Conservation (phyloP, 495 filamentous ascomycete genomes). For the Physcia stellaris region DNA sequence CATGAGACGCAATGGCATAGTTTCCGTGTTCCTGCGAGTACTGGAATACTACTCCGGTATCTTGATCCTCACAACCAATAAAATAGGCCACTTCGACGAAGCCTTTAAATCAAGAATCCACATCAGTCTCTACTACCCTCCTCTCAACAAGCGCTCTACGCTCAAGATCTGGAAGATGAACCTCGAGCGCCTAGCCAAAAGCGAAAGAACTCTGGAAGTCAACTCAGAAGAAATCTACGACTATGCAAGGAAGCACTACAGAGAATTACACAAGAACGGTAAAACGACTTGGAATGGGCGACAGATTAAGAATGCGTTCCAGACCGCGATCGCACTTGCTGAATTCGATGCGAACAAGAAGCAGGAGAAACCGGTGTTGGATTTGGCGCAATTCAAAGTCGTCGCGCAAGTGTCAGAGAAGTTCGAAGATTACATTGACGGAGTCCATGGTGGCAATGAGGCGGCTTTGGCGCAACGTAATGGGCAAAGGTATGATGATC, state of each 20-base stretch:
- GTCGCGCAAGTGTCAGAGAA: constrained; percentile 8
- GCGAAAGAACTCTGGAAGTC: constrained; percentile 4
- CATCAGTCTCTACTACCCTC: constrained; percentile 32
- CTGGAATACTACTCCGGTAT: constrained; percentile 45
- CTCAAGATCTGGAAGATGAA: constrained; percentile 22
- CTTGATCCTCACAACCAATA: constrained; percentile 39
- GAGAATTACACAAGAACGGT: constrained; percentile 9
- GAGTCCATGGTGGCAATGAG: constrained; percentile 1
- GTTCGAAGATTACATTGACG: constrained; percentile 9
- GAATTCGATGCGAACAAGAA: constrained; percentile 14
- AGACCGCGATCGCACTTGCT: constrained; percentile 27
- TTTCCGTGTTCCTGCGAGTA: constrained; percentile 35
- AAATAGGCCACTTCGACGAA: constrained; percentile 29
- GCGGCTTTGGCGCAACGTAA: background rate
- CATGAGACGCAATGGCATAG: constrained; percentile 9
- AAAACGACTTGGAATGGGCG: constrained; percentile 28
- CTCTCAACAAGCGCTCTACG: constrained; percentile 19
- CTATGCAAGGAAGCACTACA: constrained; percentile 9
- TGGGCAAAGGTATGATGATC: constrained; percentile 1
- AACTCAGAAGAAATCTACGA: constrained; percentile 2
- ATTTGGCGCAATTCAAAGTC: constrained; percentile 5
- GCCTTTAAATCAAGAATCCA: constrained; percentile 35
- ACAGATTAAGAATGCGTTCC: constrained; percentile 32
- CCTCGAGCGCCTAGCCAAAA: constrained; percentile 15
- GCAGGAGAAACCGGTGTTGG: constrained; percentile 1